Evolutionary conservation across 176 grass and related monocot genomes (phyloP).

Genomic region (Coix lacrymajobi): DNA sequence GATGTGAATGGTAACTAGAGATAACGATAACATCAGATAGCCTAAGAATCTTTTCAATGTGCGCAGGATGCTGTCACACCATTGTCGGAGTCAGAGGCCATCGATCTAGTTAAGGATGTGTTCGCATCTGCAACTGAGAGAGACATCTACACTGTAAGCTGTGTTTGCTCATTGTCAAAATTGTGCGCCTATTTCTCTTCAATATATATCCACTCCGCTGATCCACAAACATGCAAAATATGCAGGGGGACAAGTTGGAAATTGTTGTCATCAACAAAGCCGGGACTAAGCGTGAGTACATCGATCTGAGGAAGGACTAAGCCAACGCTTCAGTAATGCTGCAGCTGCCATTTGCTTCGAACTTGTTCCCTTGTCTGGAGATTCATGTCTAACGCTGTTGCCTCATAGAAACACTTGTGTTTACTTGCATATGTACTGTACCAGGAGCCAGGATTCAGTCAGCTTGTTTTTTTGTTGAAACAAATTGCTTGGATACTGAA

Average conservation of each 20-base stretch:
- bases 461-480: slow-evolving; percentile 15
- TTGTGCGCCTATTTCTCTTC: not conserved
- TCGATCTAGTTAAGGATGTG: slow-evolving; percentile 96
- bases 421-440: slow-evolving; percentile 38
- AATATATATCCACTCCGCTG: not conserved
- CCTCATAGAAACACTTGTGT: slow-evolving; percentile 13
- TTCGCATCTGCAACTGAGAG: slow-evolving; percentile 98
- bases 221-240: slow-evolving; percentile 15
- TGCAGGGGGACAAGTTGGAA: slow-evolving; percentile 92
- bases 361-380: not conserved
- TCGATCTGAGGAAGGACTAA: slow-evolving; percentile 95
- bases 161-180: not conserved
- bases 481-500: slow-evolving; percentile 19
- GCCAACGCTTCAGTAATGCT: not conserved
- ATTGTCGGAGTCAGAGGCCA: slow-evolving; percentile 72
- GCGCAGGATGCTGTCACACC: slow-evolving; percentile 92
- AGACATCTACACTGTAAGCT: slow-evolving; percentile 92
- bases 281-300: slow-evolving; percentile 68
- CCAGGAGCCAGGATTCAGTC: slow-evolving; percentile 24
- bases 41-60: slow-evolving; percentile 19
- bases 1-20: not conserved
- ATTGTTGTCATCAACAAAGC: slow-evolving; percentile 86
- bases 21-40: not conserved
- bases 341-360: slow-evolving; percentile 8
- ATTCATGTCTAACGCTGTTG: slow-evolving; percentile 17